Percentiles rank a stretch among this genome's conserved stretches.
phyloP scores from a whole-genome alignment of 1,139 yeast species.

The Yamadazyma conglobata region DNA sequence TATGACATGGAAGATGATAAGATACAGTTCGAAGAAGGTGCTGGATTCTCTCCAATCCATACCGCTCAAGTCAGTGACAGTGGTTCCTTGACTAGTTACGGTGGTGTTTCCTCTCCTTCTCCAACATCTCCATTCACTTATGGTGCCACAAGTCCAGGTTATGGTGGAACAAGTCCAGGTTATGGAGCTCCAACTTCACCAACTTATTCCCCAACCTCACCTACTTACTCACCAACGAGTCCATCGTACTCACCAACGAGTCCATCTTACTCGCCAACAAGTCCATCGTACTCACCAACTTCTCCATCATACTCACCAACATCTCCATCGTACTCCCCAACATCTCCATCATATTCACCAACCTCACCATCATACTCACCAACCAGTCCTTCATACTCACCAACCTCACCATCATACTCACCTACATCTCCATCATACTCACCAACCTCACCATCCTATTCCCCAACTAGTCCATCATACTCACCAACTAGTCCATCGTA shows the following conservation, averaged over 20 bases:
- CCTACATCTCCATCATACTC: constrained; percentile 57
- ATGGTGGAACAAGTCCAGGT: constrained; percentile 58
- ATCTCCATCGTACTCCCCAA: constrained; percentile 67
- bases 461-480: constrained; percentile 69
- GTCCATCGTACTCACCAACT: constrained; percentile 59
- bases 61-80: constrained; percentile 79
- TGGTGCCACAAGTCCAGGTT: constrained; percentile 66
- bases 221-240: constrained; percentile 69
- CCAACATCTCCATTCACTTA: constrained; percentile 58
- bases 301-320: constrained; percentile 75
- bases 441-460: constrained; percentile 68
- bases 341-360: constrained; percentile 61
- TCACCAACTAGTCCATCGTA: constrained; percentile 53
- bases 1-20: constrained; percentile 76
- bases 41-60: constrained; percentile 91
- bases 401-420: constrained; percentile 56
- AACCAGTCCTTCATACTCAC: constrained; percentile 40
- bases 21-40: constrained; percentile 74
- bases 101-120: constrained; percentile 58
- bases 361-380: constrained; percentile 61
- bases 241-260: constrained; percentile 57
- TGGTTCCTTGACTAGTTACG: constrained; percentile 92
- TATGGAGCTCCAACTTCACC: constrained; percentile 38
- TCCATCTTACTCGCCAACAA: constrained; percentile 52
- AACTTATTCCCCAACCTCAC: constrained; percentile 67